Evolutionary conservation across 2,329 filamentous ascomycete genomes (phyloP).

Genomic region (Fusarium decemcellulare): DNA sequence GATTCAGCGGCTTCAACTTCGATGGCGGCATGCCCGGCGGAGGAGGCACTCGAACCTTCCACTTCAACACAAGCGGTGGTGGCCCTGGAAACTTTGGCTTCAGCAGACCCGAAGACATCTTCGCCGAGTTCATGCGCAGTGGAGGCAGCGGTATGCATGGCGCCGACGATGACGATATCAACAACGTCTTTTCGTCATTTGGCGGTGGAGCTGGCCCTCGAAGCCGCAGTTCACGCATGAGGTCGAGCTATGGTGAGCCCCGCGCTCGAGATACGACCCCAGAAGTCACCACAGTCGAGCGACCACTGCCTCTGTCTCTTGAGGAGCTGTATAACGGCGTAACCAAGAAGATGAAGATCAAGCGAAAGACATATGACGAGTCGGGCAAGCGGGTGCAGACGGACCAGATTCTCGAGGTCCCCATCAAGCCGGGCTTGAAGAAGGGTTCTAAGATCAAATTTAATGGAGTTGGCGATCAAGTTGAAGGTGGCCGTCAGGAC

Average conservation of each 20-base stretch:
- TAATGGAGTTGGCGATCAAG: slow-evolving; percentile 96
- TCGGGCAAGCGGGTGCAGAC: slow-evolving; percentile 87
- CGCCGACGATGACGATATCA: slow-evolving; percentile 61
- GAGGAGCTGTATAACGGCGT: slow-evolving; percentile 91
- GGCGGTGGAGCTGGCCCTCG: slow-evolving; percentile 53
- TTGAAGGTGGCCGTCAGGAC: slow-evolving; percentile 96
- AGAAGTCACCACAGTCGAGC: slow-evolving; percentile 92
- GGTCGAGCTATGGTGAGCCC: slow-evolving; percentile 55
- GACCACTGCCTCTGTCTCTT: slow-evolving; percentile 82
- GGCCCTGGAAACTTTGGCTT: slow-evolving; percentile 80
- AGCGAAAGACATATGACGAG: slow-evolving; percentile 93
- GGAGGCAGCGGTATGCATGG: slow-evolving; percentile 58
- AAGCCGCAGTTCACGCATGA: slow-evolving; percentile 59
- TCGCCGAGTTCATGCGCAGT: slow-evolving; percentile 83
- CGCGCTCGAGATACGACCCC: slow-evolving; percentile 67
- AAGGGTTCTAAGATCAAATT: slow-evolving; percentile 99
- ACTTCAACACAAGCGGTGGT: slow-evolving; percentile 72
- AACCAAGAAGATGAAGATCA: slow-evolving; percentile 98
- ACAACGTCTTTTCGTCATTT: slow-evolving; percentile 70
- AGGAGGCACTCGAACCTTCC: slow-evolving; percentile 70
- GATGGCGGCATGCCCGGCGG: slow-evolving; percentile 56
- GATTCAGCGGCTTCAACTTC: slow-evolving; percentile 68
- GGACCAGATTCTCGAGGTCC: slow-evolving; percentile 93
- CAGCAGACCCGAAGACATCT: slow-evolving; percentile 86
- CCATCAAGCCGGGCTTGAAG: slow-evolving; percentile 95